A percentile compares a stretch with the other conserved stretches of the same genome.
These are phyloP conservation scores for Leucaena leucocephala DNA, from an alignment of 306 rosid species.

Conservation along the genomic window DNA sequence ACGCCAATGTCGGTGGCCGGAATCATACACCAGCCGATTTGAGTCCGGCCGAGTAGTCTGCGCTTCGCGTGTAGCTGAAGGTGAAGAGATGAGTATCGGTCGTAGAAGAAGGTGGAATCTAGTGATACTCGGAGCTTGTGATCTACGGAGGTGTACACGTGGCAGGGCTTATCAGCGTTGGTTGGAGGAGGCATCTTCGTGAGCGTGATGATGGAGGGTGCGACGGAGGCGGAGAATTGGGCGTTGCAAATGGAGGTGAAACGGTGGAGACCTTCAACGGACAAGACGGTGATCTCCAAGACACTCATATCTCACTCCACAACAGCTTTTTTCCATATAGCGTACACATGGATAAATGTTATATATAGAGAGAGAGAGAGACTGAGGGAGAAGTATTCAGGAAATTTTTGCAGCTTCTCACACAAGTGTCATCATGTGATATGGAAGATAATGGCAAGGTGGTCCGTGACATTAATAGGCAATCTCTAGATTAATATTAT, in stretches of 20 bases:
- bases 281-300: constrained; percentile 55
- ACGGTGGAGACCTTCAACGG: constrained; percentile 53
- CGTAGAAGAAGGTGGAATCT: constrained; percentile 51
- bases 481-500: background rate
- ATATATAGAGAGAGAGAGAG: background rate
- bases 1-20: constrained; percentile 55
- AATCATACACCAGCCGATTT: constrained; percentile 59
- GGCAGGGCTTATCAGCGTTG: constrained; percentile 23
- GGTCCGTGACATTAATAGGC: background rate
- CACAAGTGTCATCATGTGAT: background rate
- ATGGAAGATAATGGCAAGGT: background rate
- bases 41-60: constrained; percentile 52
- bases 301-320: background rate
- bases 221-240: constrained; percentile 27
- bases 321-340: background rate
- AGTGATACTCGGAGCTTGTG: constrained; percentile 53
- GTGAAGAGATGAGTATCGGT: constrained; percentile 42
- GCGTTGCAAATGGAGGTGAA: background rate
- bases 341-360: background rate
- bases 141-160: constrained; percentile 22
- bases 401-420: background rate
- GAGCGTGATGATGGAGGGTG: constrained; percentile 60
- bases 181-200: constrained; percentile 35
- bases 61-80: constrained; percentile 56
- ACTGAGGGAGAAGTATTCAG: background rate